Evolutionary conservation across 2,329 filamentous ascomycete genomes (phyloP).

Genomic region (Cadophora gregata): DNA sequence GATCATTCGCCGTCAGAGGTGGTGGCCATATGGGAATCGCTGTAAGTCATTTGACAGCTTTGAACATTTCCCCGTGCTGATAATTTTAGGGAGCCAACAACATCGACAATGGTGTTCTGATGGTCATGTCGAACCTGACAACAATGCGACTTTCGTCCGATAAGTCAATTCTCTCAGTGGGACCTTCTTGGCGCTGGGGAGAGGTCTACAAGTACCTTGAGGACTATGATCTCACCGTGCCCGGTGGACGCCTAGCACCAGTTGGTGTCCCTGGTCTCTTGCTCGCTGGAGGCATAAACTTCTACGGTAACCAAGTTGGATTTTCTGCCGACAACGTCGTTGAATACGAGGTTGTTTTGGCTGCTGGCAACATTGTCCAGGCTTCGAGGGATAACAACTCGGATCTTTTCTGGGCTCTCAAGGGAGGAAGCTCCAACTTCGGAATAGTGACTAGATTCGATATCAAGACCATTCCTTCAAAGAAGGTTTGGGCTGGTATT

Average conservation of each 20-base stretch:
- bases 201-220: conserved; percentile 11
- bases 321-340: conserved; percentile 14
- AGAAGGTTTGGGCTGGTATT: conserved; percentile 18
- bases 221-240: conserved; percentile 6
- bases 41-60: neutral
- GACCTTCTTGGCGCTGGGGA: conserved; percentile 14
- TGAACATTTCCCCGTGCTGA: neutral
- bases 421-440: conserved; percentile 47
- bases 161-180: neutral
- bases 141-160: conserved; percentile 3
- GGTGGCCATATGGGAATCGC: conserved; percentile 20
- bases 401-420: conserved; percentile 54
- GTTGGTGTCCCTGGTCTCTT: conserved; percentile 21
- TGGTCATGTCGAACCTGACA: conserved; percentile 13
- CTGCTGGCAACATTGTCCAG: conserved; percentile 54
- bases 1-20: conserved; percentile 12
- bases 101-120: conserved; percentile 20
- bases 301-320: conserved; percentile 15
- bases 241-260: conserved; percentile 14
- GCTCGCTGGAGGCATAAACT: conserved; percentile 16
- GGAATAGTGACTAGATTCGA: conserved; percentile 48
- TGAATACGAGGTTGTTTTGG: conserved; percentile 45
- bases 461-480: conserved; percentile 18
- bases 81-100: conserved; percentile 8
- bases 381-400: conserved; percentile 47